Percentiles rank a stretch among this genome's conserved stretches.
Conservation (phyloP, 345 rosid genomes). For the Lumnitzera littorea region DNA sequence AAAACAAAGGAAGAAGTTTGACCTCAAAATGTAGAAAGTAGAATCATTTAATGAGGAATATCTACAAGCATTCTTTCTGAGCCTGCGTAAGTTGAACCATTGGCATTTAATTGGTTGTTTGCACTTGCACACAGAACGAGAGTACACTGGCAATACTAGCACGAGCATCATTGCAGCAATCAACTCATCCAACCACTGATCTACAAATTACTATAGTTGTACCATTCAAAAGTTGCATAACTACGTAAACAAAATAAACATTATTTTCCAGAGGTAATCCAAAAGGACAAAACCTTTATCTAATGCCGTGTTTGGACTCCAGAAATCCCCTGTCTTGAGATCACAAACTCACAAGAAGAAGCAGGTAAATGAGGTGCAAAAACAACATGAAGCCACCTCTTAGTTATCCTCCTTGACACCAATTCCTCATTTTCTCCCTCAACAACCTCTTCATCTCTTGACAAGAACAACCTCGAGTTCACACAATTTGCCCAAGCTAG, state of each 20-base stretch:
- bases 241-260: not conserved
- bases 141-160: too few relatives aligned
- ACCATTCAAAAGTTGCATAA: not conserved
- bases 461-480: slow-evolving; percentile 69
- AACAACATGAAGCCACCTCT: slow-evolving; percentile 49
- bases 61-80: too few relatives aligned
- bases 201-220: too few relatives aligned
- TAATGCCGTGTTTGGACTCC: slow-evolving; percentile 23
- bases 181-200: too few relatives aligned
- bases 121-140: too few relatives aligned
- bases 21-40: too few relatives aligned
- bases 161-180: too few relatives aligned
- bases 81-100: too few relatives aligned
- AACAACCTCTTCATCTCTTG: slow-evolving; percentile 34
- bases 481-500: slow-evolving; percentile 82
- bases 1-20: too few relatives aligned
- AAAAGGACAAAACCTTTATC: not conserved
- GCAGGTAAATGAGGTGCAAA: slow-evolving; percentile 70
- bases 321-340: slow-evolving; percentile 47
- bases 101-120: too few relatives aligned
- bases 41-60: too few relatives aligned
- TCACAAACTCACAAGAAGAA: slow-evolving; percentile 55
- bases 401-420: slow-evolving; percentile 14
- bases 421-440: slow-evolving; percentile 15
- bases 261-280: not conserved